Evolutionary conservation across 1,139 yeast genomes (phyloP).

Genomic region (Geotrichum restrictum): DNA sequence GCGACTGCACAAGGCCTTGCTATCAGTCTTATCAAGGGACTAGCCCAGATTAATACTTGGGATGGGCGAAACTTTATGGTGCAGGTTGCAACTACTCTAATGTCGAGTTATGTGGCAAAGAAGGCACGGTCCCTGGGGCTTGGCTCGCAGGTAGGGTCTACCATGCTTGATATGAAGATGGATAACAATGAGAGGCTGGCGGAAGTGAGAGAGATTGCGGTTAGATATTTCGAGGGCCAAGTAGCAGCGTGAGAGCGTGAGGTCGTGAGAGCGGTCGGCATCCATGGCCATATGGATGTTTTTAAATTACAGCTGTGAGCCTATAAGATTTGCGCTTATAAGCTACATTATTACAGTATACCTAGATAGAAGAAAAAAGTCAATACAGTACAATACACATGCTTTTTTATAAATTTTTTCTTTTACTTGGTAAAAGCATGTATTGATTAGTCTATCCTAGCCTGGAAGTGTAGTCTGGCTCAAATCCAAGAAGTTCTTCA

Average conservation of each 20-base stretch:
- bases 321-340: no score
- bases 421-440: no score
- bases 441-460: slow-evolving; percentile 23
- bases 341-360: no score
- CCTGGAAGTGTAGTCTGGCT: slow-evolving; percentile 25
- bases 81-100: slow-evolving; percentile 24
- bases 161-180: slow-evolving; percentile 33
- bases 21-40: background rate
- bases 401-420: no score
- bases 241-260: no score
- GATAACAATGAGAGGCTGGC: slow-evolving; percentile 24
- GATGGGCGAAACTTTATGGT: slow-evolving; percentile 8
- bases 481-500: slow-evolving; percentile 36
- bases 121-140: slow-evolving; percentile 2
- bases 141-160: slow-evolving; percentile 21
- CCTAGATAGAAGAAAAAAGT: no score
- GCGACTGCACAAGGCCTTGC: background rate
- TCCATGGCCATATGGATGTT: no score
- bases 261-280: no score
- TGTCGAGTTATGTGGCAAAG: slow-evolving; percentile 24
- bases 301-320: no score
- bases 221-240: background rate
- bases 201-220: background rate
- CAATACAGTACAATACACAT: no score
- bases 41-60: slow-evolving; percentile 14